Evolutionary conservation across 768 basidiomycete species (phyloP).

Genomic region (Boletus rex-veris): DNA sequence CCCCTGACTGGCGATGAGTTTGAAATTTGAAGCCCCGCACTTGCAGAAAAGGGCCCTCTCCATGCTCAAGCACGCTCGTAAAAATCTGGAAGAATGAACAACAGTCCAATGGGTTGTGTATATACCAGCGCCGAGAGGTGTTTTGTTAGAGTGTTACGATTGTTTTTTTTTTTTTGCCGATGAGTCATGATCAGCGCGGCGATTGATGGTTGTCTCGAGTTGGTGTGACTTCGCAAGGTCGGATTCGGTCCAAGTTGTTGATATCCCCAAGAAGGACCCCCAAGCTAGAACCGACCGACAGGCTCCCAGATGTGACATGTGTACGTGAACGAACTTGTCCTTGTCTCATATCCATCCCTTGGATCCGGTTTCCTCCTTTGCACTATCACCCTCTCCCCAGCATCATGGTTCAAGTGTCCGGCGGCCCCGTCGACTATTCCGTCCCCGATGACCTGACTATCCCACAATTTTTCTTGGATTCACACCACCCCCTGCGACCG

Average conservation of each 20-base stretch:
- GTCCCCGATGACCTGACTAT: constrained; percentile 64
- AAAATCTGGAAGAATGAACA: no score
- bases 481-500: constrained; percentile 41
- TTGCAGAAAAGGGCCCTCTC: no score
- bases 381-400: neutral
- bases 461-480: constrained; percentile 63
- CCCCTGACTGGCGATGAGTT: neutral
- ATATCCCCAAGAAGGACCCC: neutral
- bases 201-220: neutral
- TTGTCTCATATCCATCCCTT: neutral
- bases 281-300: no score
- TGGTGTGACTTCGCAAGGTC: neutral
- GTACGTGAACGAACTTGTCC: neutral
- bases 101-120: no score
- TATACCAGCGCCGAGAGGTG: no score
- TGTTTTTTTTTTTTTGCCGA: no score
- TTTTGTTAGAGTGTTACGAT: no score
- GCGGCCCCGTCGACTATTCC: constrained; percentile 30
- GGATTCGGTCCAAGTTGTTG: neutral
- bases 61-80: no score
- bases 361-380: neutral
- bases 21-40: neutral
- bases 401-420: constrained; percentile 24
- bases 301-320: neutral
- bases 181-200: no score